phyloP scores from a whole-genome alignment of 768 basidiomycete species.

The Mycena metata region DNA sequence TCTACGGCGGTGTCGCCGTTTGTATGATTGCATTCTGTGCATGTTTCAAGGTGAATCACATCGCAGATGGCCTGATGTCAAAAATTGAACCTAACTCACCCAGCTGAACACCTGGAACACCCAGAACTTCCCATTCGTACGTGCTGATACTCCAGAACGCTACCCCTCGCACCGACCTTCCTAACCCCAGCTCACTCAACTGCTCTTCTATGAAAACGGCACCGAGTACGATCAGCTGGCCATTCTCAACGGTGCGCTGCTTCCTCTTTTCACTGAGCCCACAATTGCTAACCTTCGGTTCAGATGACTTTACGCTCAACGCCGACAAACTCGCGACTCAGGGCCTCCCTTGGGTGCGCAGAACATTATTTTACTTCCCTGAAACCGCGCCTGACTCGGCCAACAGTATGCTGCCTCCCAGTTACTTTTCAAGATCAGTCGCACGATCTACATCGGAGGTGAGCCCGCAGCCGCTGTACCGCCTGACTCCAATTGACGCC shows the following conservation, averaged over 20 bases:
- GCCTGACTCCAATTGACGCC: neutral
- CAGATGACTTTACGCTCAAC: constrained; percentile 28
- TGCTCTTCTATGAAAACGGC: constrained; percentile 47
- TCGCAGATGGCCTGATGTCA: no score
- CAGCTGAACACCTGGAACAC: neutral
- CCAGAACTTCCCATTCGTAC: constrained; percentile 51
- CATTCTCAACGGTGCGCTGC: constrained; percentile 55
- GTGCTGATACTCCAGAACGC: no score
- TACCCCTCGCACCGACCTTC: no score
- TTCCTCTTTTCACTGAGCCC: neutral
- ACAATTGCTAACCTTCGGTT: neutral
- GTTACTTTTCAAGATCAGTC: constrained; percentile 53
- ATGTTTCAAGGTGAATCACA: constrained; percentile 35
- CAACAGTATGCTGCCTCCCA: constrained; percentile 60
- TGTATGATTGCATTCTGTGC: constrained; percentile 57
- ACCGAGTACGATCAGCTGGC: constrained; percentile 64
- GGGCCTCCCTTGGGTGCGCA: constrained; percentile 38
- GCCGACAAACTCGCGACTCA: constrained; percentile 52
- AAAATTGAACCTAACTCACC: neutral
- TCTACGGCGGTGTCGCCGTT: constrained; percentile 57
- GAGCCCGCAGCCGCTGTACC: neutral
- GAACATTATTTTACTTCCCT: neutral
- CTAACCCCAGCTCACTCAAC: constrained; percentile 49
- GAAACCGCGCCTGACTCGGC: neutral
- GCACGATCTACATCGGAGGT: constrained; percentile 56